These are phyloP conservation scores for Pichia sp. DNA, from an alignment of 1,139 yeast genomes.

Conservation along the genomic window DNA sequence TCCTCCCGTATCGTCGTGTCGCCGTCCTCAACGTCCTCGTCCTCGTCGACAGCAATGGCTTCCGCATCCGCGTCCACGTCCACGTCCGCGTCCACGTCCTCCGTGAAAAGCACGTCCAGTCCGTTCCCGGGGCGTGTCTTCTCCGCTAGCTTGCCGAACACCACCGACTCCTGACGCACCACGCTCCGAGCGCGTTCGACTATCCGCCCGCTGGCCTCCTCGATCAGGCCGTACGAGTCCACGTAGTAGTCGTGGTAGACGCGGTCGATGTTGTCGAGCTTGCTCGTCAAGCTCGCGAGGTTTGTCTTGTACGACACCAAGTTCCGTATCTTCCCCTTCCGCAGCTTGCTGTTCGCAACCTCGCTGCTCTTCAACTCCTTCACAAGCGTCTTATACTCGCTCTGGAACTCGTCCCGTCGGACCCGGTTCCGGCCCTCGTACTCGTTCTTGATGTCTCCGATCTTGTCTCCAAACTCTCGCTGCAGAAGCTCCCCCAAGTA, in stretches of 20 bases:
- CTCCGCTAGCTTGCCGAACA: conserved; percentile 73
- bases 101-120: conserved; percentile 53
- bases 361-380: conserved; percentile 52
- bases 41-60: conserved; percentile 33
- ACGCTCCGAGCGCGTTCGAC: conserved; percentile 57
- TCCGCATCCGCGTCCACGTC: not conserved
- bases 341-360: conserved; percentile 48
- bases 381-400: conserved; percentile 48
- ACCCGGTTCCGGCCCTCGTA: conserved; percentile 43
- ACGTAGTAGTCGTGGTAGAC: conserved; percentile 71
- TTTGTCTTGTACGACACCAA: conserved; percentile 61
- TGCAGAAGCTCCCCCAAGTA: conserved; percentile 57
- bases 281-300: conserved; percentile 61
- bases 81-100: not conserved
- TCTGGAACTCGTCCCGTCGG: conserved; percentile 39
- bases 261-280: conserved; percentile 73
- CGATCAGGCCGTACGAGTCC: conserved; percentile 54
- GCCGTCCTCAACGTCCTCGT: conserved; percentile 35
- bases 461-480: conserved; percentile 53
- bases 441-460: conserved; percentile 39
- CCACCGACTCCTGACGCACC: conserved; percentile 74
- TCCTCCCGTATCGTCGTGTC: conserved; percentile 2
- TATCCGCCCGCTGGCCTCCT: conserved; percentile 52
- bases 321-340: conserved; percentile 56
- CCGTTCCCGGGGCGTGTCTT: conserved; percentile 91